Percentiles rank a stretch among this genome's conserved stretches.
Evolutionary conservation across 352 stramenopile species (phyloP).

Genomic region (Phytophthora tentaculata): DNA sequence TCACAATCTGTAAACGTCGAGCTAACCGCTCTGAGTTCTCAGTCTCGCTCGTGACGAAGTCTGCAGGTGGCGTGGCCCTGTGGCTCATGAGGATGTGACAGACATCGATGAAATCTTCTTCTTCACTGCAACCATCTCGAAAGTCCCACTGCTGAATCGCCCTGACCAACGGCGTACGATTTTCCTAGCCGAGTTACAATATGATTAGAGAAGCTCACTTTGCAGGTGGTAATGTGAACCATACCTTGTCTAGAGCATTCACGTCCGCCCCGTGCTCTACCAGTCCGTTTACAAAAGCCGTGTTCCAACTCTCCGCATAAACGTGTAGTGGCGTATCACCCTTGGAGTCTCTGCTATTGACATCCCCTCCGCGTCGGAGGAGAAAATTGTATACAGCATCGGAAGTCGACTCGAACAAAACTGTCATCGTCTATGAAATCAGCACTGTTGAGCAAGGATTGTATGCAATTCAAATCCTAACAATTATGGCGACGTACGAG

Average conservation of each 20-base stretch:
- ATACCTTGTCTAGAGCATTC: conserved; percentile 30
- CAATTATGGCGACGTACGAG: conserved; percentile 25
- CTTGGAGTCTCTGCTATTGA: conserved; percentile 26
- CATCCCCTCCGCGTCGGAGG: conserved; percentile 30
- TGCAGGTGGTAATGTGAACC: not conserved
- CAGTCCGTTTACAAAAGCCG: conserved; percentile 23
- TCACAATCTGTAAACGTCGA: conserved; percentile 26
- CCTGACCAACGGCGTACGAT: conserved; percentile 21
- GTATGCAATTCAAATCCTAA: too few relatives aligned
- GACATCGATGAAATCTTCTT: conserved; percentile 38
- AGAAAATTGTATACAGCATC: conserved; percentile 26
- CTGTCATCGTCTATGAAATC: conserved; percentile 21
- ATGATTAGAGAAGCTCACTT: not conserved
- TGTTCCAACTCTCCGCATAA: conserved; percentile 31
- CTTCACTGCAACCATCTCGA: conserved; percentile 20
- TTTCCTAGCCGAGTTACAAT: conserved; percentile 18
- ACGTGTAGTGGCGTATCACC: conserved; percentile 33
- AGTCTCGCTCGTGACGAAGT: conserved; percentile 1
- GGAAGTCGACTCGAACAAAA: conserved; percentile 34
- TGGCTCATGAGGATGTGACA: conserved; percentile 36
- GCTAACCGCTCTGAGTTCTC: conserved; percentile 18
- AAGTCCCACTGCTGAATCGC: conserved; percentile 29
- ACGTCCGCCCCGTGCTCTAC: conserved; percentile 33
- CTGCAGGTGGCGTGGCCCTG: conserved; percentile 14
- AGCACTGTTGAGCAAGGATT: conserved; percentile 1